Conservation (phyloP, 306 rosid genomes). For the Vigna unguiculata region DNA sequence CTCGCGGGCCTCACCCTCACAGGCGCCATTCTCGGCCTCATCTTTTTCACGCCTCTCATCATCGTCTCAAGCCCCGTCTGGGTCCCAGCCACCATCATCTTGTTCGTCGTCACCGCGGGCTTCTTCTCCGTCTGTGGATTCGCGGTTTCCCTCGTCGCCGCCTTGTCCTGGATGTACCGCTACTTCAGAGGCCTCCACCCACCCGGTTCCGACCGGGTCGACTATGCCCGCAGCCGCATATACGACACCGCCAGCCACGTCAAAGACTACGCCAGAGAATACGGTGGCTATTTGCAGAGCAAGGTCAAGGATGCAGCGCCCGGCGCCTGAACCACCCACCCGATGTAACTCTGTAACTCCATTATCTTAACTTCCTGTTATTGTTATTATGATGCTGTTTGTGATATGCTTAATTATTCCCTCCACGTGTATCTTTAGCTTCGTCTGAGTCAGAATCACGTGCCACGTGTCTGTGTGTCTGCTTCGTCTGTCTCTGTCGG, state of each 20-base stretch:
- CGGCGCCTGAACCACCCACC: conserved; percentile 59
- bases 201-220: conserved; percentile 78
- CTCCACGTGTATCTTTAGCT: neutral
- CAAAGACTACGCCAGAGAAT: conserved; percentile 85
- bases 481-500: neutral
- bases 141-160: conserved; percentile 45
- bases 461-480: neutral
- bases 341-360: neutral
- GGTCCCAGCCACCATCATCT: conserved; percentile 57
- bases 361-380: too few relatives aligned
- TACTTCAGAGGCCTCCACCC: conserved; percentile 80
- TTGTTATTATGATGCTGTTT: neutral
- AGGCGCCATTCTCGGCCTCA: conserved; percentile 46
- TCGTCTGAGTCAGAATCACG: too few relatives aligned
- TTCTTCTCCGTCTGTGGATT: conserved; percentile 61
- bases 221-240: conserved; percentile 75
- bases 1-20: conserved; percentile 63
- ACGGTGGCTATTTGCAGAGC: conserved; percentile 80
- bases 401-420: neutral
- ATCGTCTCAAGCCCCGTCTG: conserved; percentile 75
- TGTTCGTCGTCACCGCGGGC: conserved; percentile 49
- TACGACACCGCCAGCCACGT: conserved; percentile 84
- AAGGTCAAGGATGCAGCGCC: conserved; percentile 92
- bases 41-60: conserved; percentile 64
- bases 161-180: conserved; percentile 68